phyloP scores from a whole-genome alignment of 2,329 filamentous ascomycete genomes.

The Thelonectria olida region DNA sequence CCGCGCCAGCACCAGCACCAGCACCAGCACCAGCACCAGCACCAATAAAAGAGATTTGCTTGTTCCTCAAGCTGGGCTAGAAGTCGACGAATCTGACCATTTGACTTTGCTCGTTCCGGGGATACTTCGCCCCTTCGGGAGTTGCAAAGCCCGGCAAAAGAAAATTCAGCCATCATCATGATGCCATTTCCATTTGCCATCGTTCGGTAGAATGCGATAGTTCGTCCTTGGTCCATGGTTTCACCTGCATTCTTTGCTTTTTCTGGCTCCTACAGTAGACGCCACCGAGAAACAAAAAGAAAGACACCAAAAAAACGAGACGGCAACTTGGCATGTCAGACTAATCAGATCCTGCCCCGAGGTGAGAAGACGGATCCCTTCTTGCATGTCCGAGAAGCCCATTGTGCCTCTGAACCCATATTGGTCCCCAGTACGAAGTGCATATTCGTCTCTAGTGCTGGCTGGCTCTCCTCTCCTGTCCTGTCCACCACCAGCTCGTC shows the following conservation, averaged over 20 bases:
- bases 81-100: not conserved
- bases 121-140: not conserved
- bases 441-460: too few species aligned
- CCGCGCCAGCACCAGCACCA: not conserved
- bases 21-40: not conserved
- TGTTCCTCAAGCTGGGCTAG: too few species aligned
- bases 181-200: constrained; percentile 27
- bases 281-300: constrained; percentile 5
- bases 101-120: not conserved
- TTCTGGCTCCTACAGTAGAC: constrained; percentile 8
- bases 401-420: constrained; percentile 11
- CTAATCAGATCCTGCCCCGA: too few species aligned
- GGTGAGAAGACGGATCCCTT: too few species aligned
- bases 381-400: too few species aligned
- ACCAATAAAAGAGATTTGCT: too few species aligned
- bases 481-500: too few species aligned
- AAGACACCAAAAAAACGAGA: not conserved
- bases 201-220: constrained; percentile 22
- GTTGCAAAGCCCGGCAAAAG: not conserved
- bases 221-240: constrained; percentile 1
- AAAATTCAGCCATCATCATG: constrained; percentile 18
- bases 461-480: not conserved
- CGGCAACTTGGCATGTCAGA: not conserved
- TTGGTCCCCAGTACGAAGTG: too few species aligned
- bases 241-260: constrained; percentile 13